Evolutionary conservation across 352 stramenopile species (phyloP).

Genomic region (Phytophthora megakarya): DNA sequence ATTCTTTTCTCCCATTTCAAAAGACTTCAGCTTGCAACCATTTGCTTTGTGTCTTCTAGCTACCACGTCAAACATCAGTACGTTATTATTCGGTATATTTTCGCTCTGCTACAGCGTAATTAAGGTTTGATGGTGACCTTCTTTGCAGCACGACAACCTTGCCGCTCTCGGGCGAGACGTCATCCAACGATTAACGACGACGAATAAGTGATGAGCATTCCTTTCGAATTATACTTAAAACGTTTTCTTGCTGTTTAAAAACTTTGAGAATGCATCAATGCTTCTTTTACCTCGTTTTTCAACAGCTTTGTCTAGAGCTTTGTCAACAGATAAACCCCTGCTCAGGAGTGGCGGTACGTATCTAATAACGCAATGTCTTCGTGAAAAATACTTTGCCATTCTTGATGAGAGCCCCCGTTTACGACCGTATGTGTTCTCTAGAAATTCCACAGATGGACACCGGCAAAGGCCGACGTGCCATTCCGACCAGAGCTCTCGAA

Average conservation of each 20-base stretch:
- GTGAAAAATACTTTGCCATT: conserved; percentile 17
- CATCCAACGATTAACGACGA: too few species aligned
- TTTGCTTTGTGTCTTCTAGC: too few species aligned
- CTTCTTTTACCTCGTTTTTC: conserved; percentile 1
- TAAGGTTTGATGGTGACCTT: too few species aligned
- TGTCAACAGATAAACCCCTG: background rate
- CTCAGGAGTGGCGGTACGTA: conserved; percentile 5
- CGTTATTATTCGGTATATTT: too few species aligned
- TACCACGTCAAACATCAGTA: too few species aligned
- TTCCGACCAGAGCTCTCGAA: conserved; percentile 9
- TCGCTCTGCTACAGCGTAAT: too few species aligned
- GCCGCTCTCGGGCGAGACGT: too few species aligned
- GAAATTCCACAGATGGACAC: conserved; percentile 6
- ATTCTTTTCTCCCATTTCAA: too few species aligned
- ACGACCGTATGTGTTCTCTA: conserved; percentile 7
- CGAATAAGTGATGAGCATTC: too few species aligned
- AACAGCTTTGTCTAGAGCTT: conserved; percentile 5
- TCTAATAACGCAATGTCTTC: conserved; percentile 12
- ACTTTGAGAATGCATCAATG: conserved; percentile 19
- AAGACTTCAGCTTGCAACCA: too few species aligned
- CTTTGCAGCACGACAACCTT: too few species aligned
- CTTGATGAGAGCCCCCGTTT: conserved; percentile 19
- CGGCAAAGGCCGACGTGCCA: background rate
- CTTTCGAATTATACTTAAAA: conserved; percentile 13
- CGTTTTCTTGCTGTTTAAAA: conserved; percentile 4